phyloP scores from a whole-genome alignment of 2,329 filamentous ascomycete genomes.

The Orbilia javanica region DNA sequence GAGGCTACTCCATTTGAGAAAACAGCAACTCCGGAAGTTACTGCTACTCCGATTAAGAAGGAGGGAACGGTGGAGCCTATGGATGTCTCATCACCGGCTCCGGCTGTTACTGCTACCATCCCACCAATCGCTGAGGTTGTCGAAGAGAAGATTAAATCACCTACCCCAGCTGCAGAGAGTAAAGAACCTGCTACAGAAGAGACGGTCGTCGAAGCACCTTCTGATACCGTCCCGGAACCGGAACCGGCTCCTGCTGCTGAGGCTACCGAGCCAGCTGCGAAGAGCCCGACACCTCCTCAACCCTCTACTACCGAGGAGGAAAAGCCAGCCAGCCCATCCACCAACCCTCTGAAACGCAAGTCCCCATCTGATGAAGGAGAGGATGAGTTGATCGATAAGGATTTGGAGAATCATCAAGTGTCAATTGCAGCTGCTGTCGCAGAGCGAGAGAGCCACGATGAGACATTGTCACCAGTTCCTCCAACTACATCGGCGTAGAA shows the following conservation, averaged over 20 bases:
- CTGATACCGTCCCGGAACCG: background rate
- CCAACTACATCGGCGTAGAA: background rate
- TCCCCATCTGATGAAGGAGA: slow-evolving; percentile 49
- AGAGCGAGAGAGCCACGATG: slow-evolving; percentile 54
- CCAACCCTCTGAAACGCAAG: slow-evolving; percentile 52
- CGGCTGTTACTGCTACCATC: background rate
- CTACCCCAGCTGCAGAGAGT: background rate
- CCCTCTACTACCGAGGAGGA: background rate
- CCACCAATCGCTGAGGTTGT: slow-evolving; percentile 21
- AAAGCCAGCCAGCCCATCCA: slow-evolving; percentile 12
- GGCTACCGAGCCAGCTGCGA: slow-evolving; percentile 15
- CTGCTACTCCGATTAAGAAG: slow-evolving; percentile 27
- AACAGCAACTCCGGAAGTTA: slow-evolving; percentile 23
- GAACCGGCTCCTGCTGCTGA: slow-evolving; percentile 9
- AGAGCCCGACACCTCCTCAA: slow-evolving; percentile 37
- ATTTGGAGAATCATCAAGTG: slow-evolving; percentile 47
- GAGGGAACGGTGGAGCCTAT: slow-evolving; percentile 43
- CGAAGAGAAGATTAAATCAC: slow-evolving; percentile 12
- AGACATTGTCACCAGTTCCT: slow-evolving; percentile 23
- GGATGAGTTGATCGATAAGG: slow-evolving; percentile 38
- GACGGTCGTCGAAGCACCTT: background rate
- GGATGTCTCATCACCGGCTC: slow-evolving; percentile 29
- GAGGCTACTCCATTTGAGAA: slow-evolving; percentile 33
- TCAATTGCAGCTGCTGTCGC: slow-evolving; percentile 46
- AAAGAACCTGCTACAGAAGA: slow-evolving; percentile 20